phyloP scores from a whole-genome alignment of 352 stramenopile genomes.

The Pythium periplocum region DNA sequence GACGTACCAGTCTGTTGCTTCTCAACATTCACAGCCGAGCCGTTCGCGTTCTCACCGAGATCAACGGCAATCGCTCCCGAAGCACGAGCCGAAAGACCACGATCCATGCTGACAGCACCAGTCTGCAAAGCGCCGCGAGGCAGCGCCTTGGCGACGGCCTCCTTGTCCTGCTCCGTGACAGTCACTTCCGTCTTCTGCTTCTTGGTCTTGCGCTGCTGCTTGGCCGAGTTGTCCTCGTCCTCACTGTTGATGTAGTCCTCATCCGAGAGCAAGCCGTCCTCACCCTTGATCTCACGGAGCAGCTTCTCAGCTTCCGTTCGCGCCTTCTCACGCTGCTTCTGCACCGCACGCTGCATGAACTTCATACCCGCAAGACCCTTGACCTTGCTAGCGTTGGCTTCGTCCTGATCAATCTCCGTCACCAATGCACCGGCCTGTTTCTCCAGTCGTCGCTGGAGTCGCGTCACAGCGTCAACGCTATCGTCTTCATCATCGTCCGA shows the following conservation, averaged over 20 bases:
- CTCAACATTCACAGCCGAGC: conserved; percentile 19
- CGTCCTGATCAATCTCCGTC: conserved; percentile 67
- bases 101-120: conserved; percentile 66
- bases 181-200: conserved; percentile 29
- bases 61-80: conserved; percentile 64
- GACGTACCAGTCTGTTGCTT: conserved; percentile 16
- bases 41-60: conserved; percentile 37
- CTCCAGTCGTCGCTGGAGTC: conserved; percentile 56
- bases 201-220: conserved; percentile 1
- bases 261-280: conserved; percentile 60
- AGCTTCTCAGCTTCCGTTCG: conserved; percentile 91
- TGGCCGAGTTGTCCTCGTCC: conserved; percentile 20
- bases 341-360: conserved; percentile 97
- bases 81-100: conserved; percentile 55
- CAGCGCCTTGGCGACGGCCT: conserved; percentile 46
- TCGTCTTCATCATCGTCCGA: conserved; percentile 44
- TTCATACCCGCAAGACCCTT: conserved; percentile 93
- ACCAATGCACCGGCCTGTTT: conserved; percentile 71
- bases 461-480: conserved; percentile 44
- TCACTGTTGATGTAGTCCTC: conserved; percentile 41
- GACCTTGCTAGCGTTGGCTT: conserved; percentile 39
- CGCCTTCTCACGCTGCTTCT: conserved; percentile 92
- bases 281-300: conserved; percentile 90
- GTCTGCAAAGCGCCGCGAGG: conserved; percentile 52
- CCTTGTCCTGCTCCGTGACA: conserved; percentile 46